Conservation (phyloP, 352 stramenopile genomes). For the Phytophthora palmivora region DNA sequence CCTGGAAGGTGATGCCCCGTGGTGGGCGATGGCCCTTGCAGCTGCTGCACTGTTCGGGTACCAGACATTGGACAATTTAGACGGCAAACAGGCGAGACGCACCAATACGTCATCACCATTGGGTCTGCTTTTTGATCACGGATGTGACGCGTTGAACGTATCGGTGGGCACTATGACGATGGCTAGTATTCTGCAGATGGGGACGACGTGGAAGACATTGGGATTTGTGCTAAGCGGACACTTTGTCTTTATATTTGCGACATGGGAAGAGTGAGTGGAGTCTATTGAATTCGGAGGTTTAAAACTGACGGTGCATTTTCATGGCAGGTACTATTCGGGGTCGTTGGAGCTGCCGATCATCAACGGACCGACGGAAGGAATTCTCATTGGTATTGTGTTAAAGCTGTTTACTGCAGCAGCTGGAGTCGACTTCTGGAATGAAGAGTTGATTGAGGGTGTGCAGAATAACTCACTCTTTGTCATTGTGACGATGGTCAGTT, state of each 20-base stretch:
- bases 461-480: conserved; percentile 90
- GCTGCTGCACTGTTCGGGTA: conserved; percentile 75
- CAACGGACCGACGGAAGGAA: conserved; percentile 97
- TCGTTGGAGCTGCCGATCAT: conserved; percentile 95
- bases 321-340: conserved; percentile 92
- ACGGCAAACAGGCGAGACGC: conserved; percentile 83
- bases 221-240: conserved; percentile 78
- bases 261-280: conserved; percentile 80
- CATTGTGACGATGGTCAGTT: conserved; percentile 61
- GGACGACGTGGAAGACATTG: conserved; percentile 82
- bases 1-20: conserved; percentile 70
- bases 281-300: neutral
- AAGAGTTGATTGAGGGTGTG: conserved; percentile 64
- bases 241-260: conserved; percentile 88
- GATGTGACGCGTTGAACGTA: conserved; percentile 86
- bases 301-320: conserved; percentile 11
- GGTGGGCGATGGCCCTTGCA: conserved; percentile 73
- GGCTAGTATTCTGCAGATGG: conserved; percentile 77
- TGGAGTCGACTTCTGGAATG: conserved; percentile 74
- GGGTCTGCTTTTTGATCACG: conserved; percentile 87
- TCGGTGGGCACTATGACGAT: conserved; percentile 87
- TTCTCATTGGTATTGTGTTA: conserved; percentile 86
- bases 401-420: conserved; percentile 78
- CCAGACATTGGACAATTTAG: conserved; percentile 88
- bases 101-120: conserved; percentile 84